Base-by-base conservation (phyloP, 23 red algal genomes). In the Gracilaria caudata region DNA sequence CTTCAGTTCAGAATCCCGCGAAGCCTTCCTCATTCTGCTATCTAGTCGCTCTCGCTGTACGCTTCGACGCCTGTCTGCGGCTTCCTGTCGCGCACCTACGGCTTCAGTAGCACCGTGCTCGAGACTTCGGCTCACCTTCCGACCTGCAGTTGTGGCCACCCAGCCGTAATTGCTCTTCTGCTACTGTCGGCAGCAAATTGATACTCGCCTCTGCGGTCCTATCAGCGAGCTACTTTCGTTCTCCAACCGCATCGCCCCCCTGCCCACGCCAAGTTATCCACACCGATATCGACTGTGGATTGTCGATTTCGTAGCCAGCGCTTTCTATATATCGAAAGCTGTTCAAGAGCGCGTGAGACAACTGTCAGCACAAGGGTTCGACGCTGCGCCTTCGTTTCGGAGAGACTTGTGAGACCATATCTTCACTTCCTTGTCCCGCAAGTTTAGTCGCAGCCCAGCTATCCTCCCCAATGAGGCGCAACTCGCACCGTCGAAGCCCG, bases 401-500 rank as follows among this genome's bases (percentile, higher is more conserved):
- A 17, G 49, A 17, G 19, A 53, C 49, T 53, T 53, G 49, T 17
- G 49, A 8, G 14, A 9, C 2, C 14, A 53, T 1, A 65, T 23
- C 8, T 13, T 32, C 29, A 1, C 60, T 16, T 5, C 11, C 60
- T 20, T 41, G 2, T 7, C 65, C 4, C 34, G 7, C 65, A 36
- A 71, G 12, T 26, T 19, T 49, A 7, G 25, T 0, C 47, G 70
- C 70, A 24, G 5, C 33, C 6, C n/a, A 47, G 2, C 19, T 29
- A 7, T 29, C 70, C 39, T 14, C 5, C 39, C 11, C 39, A 45
- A 68, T 75, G 70, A 75, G 4, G 3, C 4, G 25, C 38, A 28
- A n/a, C 40, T 75, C 70, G 10, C 37, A 33, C 13, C 70, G 70
- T 45, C 70, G 70, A 33, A 45, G 3, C 43, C 38, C 70, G 70